Evolutionary conservation across 2,329 filamentous ascomycete species (phyloP), one percentile per base, ranked within the genome.

Genomic region (Colletotrichum sansevieriae): DNA sequence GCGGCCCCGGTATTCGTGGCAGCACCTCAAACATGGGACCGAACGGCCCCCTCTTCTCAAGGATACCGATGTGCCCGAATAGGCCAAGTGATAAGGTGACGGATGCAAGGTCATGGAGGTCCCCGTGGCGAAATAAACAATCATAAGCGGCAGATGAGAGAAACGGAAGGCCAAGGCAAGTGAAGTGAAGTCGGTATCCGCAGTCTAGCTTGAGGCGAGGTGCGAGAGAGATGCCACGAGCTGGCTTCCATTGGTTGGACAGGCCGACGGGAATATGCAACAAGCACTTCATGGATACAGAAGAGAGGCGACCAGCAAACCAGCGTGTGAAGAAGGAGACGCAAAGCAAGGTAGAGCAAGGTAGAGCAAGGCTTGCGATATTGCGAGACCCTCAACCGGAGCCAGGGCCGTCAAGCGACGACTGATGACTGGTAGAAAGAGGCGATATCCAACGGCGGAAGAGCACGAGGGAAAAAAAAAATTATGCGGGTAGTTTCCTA

Each of bases 391-490:
- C 35, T 35, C 35, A 62, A 62, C 58, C 37, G 58, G 58, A 62
- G 58, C 58, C 18, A 62, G 39, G 46, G 37, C 47, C 58, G 58
- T 62, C 46, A 62, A 62, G 58, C 58, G 46, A 52, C 47, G 47
- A 18, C 20, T 25, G 35, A 20, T 62, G 37, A 62, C 46, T 62
- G 47, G 58, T 46, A 54, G 47, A 62, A 35, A 52, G 20, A 22
- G 15, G 33, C n/a, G 25, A 20, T 12, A 29, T 29, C 33, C 51
- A 29, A 20, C 35, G 52, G 35, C 10, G 22, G 20, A 10, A 25
- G 8, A 25, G 35, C 22, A 15, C 11, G 35, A 18, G 18, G 20
- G 8, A 25, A 56, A 56, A 56, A 56, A 35, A 44, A 10, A 33
- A 9, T 20, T 20, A 46, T n/a, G 43, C 37, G 37, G 37, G 37